Conservation (phyloP, 306 rosid genomes). For the Cucurbita argyrosperma region DNA sequence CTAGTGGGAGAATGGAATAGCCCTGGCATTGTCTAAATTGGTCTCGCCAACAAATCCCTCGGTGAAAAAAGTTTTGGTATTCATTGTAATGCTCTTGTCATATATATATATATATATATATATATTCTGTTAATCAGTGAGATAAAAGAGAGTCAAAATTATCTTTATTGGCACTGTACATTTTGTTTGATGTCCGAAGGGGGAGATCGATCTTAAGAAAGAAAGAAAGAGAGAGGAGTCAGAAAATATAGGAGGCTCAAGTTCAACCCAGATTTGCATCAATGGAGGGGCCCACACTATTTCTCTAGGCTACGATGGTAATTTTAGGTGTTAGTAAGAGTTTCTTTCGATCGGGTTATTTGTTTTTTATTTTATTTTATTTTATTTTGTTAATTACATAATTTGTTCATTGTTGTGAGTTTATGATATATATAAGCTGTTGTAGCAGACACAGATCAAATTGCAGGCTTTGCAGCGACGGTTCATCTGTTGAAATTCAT, state of each 20-base stretch:
- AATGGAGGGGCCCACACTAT: background rate
- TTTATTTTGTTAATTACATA: background rate
- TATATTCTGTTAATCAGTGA: background rate
- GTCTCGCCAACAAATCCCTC: constrained; percentile 28
- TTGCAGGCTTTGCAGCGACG: constrained; percentile 4
- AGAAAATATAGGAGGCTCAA: background rate
- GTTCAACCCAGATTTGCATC: background rate
- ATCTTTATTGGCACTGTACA: background rate
- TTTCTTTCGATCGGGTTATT: constrained; percentile 2
- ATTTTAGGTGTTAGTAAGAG: constrained; percentile 2
- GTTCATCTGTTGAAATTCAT: background rate
- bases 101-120: no score
- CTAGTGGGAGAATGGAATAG: constrained; percentile 18
- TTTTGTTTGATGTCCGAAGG: background rate
- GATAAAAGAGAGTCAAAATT: background rate
- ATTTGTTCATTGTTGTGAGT: background rate
- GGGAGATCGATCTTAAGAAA: background rate
- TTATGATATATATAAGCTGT: background rate
- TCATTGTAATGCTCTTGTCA: background rate
- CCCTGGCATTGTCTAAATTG: constrained; percentile 24
- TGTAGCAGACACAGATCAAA: background rate
- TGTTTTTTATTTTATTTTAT: background rate
- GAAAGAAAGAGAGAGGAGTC: background rate
- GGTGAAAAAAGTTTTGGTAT: constrained; percentile 20
- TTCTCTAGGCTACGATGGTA: constrained; percentile 1